Evolutionary conservation across 768 basidiomycete species (phyloP), one percentile per base, ranked within the genome.

Genomic region (Amanita molliuscula): DNA sequence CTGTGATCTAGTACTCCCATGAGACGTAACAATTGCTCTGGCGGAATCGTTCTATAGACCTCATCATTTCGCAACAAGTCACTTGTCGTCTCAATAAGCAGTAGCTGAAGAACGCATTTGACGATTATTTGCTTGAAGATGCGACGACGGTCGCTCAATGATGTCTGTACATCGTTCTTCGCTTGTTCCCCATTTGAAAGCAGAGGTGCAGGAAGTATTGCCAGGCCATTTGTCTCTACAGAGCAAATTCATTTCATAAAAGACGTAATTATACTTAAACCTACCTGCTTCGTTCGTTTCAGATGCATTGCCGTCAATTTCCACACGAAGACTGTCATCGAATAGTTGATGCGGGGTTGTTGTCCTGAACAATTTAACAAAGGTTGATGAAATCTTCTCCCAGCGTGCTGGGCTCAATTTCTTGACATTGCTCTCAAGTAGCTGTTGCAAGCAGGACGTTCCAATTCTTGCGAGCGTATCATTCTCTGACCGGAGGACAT

Each of bases 71-170:
- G 88, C 28, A 99, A 75, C 20, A 99, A 73, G 56, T 98, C 96
- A 60, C 92, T 93, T 2, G 94, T 95, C 6, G 90, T 98, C 69
- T 99, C 96, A 55, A 99, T 98, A 33, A 99, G 76, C 48, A 98
- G 74, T 18, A 99, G 69, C 59, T 99, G 96, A 26, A 99, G 77
- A 18, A 99, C 96, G 64, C 96, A 99, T 85, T 98, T 98, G 56
- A 97, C 93, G 54, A 99, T 98, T 67, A 99, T 98, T 65, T 98
- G 96, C 62, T 92, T 88, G 81, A 99, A 99, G 49, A 89, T 79
- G 37, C 83, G 78, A 40, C 89, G 81, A 48, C 93, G 83, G 56
- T 87, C 86, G 46, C 68, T 72, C 38, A 81, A 66, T 5, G 82
- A 78, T n/a, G 77, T 67, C 53, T 75, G 74, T 8, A 67, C 60